Evolutionary conservation across 2,329 filamentous ascomycete genomes (phyloP).

Genomic region (Nemania diffusa): DNA sequence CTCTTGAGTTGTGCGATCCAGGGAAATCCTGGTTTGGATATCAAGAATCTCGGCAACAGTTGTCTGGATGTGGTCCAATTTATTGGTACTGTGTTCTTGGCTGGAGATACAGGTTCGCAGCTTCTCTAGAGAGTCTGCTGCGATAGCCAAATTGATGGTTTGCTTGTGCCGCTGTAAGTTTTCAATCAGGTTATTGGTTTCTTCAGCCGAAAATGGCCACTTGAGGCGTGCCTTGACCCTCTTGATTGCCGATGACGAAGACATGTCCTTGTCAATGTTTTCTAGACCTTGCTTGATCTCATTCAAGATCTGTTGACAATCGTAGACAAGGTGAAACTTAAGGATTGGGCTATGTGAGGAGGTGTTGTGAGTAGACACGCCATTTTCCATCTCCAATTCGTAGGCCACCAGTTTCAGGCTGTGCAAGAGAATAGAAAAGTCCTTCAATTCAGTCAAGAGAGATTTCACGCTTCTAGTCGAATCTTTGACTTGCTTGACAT

Average conservation of each 20-base stretch:
- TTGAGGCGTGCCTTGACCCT: constrained; percentile 14
- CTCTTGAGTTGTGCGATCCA: constrained; percentile 35
- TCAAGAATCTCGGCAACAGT: constrained; percentile 5
- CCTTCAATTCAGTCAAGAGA: constrained; percentile 25
- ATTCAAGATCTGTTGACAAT: constrained; percentile 25
- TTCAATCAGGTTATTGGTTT: constrained; percentile 24
- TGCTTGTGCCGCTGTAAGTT: constrained; percentile 27
- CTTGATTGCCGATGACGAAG: constrained; percentile 11
- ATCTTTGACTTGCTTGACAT: constrained; percentile 27
- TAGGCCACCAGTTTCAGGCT: constrained; percentile 5
- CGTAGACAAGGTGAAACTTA: constrained; percentile 14
- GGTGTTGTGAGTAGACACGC: neutral
- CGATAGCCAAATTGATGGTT: constrained; percentile 23
- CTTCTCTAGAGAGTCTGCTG: constrained; percentile 13
- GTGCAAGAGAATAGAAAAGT: constrained; percentile 19
- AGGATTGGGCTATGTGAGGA: constrained; percentile 1
- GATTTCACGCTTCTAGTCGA: constrained; percentile 16
- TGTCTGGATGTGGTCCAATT: neutral
- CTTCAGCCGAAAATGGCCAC: constrained; percentile 27
- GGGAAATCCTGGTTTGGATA: neutral
- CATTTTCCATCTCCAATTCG: constrained; percentile 15
- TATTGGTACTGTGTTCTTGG: neutral
- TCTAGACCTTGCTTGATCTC: constrained; percentile 6
- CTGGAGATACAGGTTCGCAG: constrained; percentile 4
- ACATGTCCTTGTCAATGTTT: neutral